Evolutionary conservation across 2,329 filamentous ascomycete genomes (phyloP), one percentile per base, ranked within the genome.

Genomic region (Ophiocordyceps camponoti-saundersi): DNA sequence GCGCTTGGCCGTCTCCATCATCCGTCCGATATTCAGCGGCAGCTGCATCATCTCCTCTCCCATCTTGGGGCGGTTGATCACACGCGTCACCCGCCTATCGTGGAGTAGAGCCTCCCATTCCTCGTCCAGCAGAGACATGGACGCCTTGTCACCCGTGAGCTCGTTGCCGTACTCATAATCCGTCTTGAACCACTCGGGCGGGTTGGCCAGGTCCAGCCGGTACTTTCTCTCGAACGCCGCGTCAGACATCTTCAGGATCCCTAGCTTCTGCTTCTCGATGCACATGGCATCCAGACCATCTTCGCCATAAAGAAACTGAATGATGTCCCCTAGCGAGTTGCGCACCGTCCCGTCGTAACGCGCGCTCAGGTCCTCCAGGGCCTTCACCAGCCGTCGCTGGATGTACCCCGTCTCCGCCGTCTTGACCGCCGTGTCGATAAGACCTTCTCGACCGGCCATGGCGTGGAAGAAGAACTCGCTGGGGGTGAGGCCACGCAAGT

Each of bases 391-490:
- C 72, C 93, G 88, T 68, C 92, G 86, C 66, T 98, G 93, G 53
- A 98, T 98, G 64, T 98, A 98, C 67, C 92, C 92, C 48, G 93
- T 98, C 66, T 98, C 93, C 20, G 92, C 92, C 53, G 92, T 98
- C 76, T 98, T 98, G 67, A 98, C 93, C 54, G 92, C 92, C 46
- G 92, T 98, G 75, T 98, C 92, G 57, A 98, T 98, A 47, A 98
- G 75, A 94, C 92, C 92, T 68, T 98, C 92, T 71, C 92, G 81
- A 87, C 92, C 92, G 73, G 92, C 92, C 92, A 98, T 98, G 60
- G 92, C 92, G 76, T 98, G 92, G 75, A 98, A 98, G 71, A 95
- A 98, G 69, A 98, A 98, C 56, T 98, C 92, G 1, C 85, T 82
- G 0, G 92, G 92, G 0, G 93, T 98, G 49, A 98, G 70, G 48